These are phyloP conservation scores for Pleurotus citrinopileatus DNA, from an alignment of 768 basidiomycete species.

Conservation along the genomic window DNA sequence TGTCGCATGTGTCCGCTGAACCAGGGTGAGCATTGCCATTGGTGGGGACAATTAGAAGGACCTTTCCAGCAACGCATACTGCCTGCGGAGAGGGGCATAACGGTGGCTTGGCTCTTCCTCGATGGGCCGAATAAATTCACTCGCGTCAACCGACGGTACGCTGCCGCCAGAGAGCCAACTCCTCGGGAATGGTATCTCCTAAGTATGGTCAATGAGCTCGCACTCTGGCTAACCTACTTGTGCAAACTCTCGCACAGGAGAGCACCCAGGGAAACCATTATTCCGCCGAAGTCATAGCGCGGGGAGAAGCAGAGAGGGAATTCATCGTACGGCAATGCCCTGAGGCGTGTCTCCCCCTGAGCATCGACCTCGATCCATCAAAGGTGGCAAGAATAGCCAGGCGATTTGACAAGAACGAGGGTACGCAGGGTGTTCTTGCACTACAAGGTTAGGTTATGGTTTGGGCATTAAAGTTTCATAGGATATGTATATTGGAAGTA, in stretches of 20 bases:
- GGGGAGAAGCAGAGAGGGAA: not conserved
- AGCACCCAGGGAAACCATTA: not conserved
- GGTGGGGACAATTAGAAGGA: slow-evolving; percentile 13
- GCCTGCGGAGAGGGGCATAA: slow-evolving; percentile 6
- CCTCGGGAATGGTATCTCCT: not conserved
- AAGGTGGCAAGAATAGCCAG: not conserved
- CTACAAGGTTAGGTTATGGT: not conserved
- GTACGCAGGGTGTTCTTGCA: not conserved
- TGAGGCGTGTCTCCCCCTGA: too few relatives aligned
- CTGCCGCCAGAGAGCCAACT: not conserved
- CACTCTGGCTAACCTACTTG: not conserved
- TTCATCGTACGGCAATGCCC: too few relatives aligned
- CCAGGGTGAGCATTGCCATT: slow-evolving; percentile 2
- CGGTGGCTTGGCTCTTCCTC: not conserved
- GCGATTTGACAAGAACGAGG: not conserved
- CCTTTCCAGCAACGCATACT: not conserved
- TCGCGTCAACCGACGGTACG: not conserved
- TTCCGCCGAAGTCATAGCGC: not conserved
- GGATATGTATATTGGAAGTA: not conserved
- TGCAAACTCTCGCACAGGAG: not conserved
- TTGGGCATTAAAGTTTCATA: slow-evolving; percentile 3
- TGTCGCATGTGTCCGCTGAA: not conserved
- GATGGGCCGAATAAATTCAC: not conserved
- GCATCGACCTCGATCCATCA: too few relatives aligned
- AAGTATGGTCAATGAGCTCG: not conserved